These are phyloP conservation scores for Phytophthora pluvialis DNA, from an alignment of 352 stramenopile genomes.

Conservation along the genomic window DNA sequence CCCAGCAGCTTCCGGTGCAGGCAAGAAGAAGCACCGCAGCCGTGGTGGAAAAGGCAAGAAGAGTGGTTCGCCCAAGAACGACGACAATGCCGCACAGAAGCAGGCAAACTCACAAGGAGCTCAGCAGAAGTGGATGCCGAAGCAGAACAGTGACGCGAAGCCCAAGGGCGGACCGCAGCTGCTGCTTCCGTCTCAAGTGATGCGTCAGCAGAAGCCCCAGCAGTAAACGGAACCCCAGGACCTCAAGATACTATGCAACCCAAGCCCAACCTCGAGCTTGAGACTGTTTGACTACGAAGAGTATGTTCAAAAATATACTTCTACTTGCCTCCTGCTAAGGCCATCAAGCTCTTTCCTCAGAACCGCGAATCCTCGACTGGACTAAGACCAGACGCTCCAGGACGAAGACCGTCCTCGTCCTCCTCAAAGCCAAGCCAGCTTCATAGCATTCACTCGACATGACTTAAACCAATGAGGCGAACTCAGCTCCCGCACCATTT, in stretches of 20 bases:
- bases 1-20: neutral
- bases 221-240: constrained; percentile 15
- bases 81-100: constrained; percentile 3
- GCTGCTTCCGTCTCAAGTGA: constrained; percentile 57
- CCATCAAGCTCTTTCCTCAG: constrained; percentile 29
- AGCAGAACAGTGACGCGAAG: constrained; percentile 30
- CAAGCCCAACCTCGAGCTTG: constrained; percentile 10
- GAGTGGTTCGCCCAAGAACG: constrained; percentile 6
- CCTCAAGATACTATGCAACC: neutral
- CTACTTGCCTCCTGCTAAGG: constrained; percentile 12
- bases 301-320: constrained; percentile 44
- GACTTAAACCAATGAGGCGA: neutral
- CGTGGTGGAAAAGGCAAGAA: constrained; percentile 31
- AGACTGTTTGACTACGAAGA: constrained; percentile 29
- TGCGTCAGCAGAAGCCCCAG: constrained; percentile 57
- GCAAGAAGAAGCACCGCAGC: constrained; percentile 30
- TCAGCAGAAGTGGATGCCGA: constrained; percentile 46
- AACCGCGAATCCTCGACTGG: constrained; percentile 23
- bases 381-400: constrained; percentile 14
- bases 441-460: neutral
- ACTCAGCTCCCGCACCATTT: constrained; percentile 15
- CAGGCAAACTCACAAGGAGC: constrained; percentile 4
- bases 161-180: constrained; percentile 33
- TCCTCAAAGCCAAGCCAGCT: neutral
- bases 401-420: constrained; percentile 15